Conservation (phyloP, 1,139 yeast genomes). For the Yamadazyma kanchanaburiensis region DNA sequence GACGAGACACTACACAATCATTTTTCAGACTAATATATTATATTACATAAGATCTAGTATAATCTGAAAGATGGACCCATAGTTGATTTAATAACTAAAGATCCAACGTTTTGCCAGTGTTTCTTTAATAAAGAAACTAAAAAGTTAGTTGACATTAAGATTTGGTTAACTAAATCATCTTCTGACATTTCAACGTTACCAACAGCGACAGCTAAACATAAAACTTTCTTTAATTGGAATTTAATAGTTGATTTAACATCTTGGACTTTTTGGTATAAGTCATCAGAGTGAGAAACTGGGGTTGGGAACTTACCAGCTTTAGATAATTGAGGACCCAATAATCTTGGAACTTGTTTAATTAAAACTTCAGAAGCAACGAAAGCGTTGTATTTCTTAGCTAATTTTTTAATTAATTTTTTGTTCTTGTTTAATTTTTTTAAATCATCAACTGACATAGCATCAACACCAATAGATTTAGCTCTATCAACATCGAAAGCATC, state of each 20-base stretch:
- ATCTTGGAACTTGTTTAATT: slow-evolving; percentile 99
- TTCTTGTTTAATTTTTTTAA: slow-evolving; percentile 99
- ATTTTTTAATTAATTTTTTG: slow-evolving; percentile 99
- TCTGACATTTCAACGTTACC: slow-evolving; percentile 99
- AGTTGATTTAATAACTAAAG: slow-evolving; percentile 97
- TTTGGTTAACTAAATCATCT: slow-evolving; percentile 94
- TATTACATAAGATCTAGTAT: slow-evolving; percentile 69
- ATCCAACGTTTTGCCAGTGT: slow-evolving; percentile 99
- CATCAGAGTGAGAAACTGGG: slow-evolving; percentile 99
- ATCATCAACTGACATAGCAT: slow-evolving; percentile 99
- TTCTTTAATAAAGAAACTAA: slow-evolving; percentile 99
- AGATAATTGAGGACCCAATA: slow-evolving; percentile 99
- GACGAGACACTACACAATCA: too few species aligned
- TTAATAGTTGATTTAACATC: slow-evolving; percentile 99
- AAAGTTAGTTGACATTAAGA: slow-evolving; percentile 99
- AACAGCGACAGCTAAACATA: slow-evolving; percentile 89
- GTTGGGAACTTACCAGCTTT: slow-evolving; percentile 99
- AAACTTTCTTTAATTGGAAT: slow-evolving; percentile 99
- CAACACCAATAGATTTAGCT: slow-evolving; percentile 99
- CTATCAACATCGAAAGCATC: slow-evolving; percentile 99
- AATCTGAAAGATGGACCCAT: slow-evolving; percentile 99
- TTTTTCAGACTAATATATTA: neutral
- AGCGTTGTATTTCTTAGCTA: slow-evolving; percentile 99
- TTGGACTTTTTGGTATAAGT: slow-evolving; percentile 90
- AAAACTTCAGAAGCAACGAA: slow-evolving; percentile 99